Evolutionary conservation across 192 early-diverging fungal genomes (phyloP), one percentile per base, ranked within the genome.

Genomic region (Kappamyces sp.): DNA sequence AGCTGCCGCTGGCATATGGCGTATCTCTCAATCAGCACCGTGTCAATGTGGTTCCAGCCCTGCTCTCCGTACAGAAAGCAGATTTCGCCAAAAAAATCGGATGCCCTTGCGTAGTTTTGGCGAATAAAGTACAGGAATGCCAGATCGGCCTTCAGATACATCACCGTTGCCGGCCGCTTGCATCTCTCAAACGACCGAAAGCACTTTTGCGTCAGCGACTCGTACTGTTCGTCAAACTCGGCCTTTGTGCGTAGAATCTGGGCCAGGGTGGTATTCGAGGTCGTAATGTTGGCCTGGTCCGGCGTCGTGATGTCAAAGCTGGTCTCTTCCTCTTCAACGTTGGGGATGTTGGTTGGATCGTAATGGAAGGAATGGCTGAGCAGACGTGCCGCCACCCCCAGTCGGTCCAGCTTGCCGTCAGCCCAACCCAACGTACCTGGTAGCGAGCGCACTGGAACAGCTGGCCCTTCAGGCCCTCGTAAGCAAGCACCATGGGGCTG

Each of bases 401-500:
- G 63, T 32, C 73, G 86, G 64, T 91, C 89, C 31, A 93, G 76
- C 86, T 90, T 66, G 3, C 9, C 14, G 8, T 46, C 45, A 14
- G 22, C 54, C 54, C 2, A 35, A 4, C 1, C 33, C 15, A 15
- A 8, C 40, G 7, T 69, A 90, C 87, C 78, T 92, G 89, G 51
- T 85, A 75, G 11, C 91, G 75, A 2, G 89, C 88, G 11, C 78
- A 68, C 33, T 85, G 77, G 3, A 93, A 66, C 14, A 93, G 40
- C 63, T 91, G 87, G 5, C 80, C 86, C 50, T 88, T 91, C 4
- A 76, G 76, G 0, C 83, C 82, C 62, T 88, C 89, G 66, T 88
- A 88, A 8, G 70, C 58, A 1, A 63, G 67, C 34, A 81, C 58
- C 14, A 71, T 66, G 30, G 70, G 63, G 22, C 68, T 59, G 47